Conservation (phyloP, 768 basidiomycete species). For the Termitomyces sp. region DNA sequence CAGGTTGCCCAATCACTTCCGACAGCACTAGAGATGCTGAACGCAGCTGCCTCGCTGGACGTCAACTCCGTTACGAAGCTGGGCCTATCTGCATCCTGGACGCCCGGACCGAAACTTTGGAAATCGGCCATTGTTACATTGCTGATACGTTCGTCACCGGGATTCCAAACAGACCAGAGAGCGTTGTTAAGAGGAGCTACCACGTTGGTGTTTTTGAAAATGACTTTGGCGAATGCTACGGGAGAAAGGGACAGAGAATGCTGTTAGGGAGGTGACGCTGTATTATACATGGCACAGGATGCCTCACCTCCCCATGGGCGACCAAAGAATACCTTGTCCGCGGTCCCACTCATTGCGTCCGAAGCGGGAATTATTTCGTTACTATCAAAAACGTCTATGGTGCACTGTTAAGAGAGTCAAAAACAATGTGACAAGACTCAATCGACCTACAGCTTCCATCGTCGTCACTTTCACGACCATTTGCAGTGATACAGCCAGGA, state of each 20-base stretch:
- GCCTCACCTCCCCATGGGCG: slow-evolving; percentile 42
- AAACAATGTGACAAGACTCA: not conserved
- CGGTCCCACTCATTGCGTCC: slow-evolving; percentile 29
- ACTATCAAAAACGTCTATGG: slow-evolving; percentile 36
- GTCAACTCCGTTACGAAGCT: slow-evolving; percentile 35
- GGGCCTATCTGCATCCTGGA: slow-evolving; percentile 27
- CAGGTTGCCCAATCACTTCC: slow-evolving; percentile 40
- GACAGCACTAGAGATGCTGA: slow-evolving; percentile 38
- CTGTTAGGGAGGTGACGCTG: too few relatives aligned
- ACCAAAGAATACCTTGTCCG: slow-evolving; percentile 35
- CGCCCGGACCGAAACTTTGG: slow-evolving; percentile 37
- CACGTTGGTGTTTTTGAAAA: slow-evolving; percentile 42
- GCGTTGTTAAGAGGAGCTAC: slow-evolving; percentile 32
- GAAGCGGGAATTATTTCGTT: slow-evolving; percentile 39
- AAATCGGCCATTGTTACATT: slow-evolving; percentile 43
- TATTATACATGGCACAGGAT: not conserved
- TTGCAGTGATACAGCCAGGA: slow-evolving; percentile 43
- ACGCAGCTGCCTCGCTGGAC: slow-evolving; percentile 29
- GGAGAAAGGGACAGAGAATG: not conserved
- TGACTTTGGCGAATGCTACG: slow-evolving; percentile 41
- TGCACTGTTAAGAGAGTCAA: not conserved
- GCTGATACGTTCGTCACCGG: slow-evolving; percentile 29
- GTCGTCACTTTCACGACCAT: slow-evolving; percentile 40
- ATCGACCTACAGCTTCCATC: slow-evolving; percentile 38
- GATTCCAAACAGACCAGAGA: slow-evolving; percentile 43